Percentiles rank a stretch among this genome's conserved stretches.
phyloP scores from a whole-genome alignment of 305 asterid genomes.

The Fraxinus dipetala region DNA sequence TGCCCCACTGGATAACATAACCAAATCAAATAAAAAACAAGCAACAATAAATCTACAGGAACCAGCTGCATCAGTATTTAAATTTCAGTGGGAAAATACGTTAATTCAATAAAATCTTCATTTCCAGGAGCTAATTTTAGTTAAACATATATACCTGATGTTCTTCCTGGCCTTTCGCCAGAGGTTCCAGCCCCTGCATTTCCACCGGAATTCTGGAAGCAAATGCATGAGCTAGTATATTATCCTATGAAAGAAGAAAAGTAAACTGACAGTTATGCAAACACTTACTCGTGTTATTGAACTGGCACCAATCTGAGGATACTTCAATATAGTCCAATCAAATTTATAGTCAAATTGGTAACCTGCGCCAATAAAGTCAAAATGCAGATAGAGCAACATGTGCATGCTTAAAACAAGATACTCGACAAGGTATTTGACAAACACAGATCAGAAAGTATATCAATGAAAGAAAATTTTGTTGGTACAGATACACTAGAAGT shows the following conservation, averaged over 20 bases:
- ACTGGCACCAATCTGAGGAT: slow-evolving; percentile 84
- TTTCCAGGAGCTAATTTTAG: slow-evolving; percentile 3
- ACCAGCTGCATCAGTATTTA: slow-evolving; percentile 3
- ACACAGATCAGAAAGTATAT: neutral
- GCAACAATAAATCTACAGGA: slow-evolving; percentile 6
- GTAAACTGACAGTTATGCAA: slow-evolving; percentile 16
- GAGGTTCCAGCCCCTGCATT: slow-evolving; percentile 75
- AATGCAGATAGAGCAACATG: slow-evolving; percentile 9
- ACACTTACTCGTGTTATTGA: slow-evolving; percentile 67
- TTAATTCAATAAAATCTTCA: slow-evolving; percentile 8
- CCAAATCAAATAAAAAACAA: slow-evolving; percentile 14
- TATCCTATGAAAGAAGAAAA: slow-evolving; percentile 2
- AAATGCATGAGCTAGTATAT: slow-evolving; percentile 19
- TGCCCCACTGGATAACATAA: slow-evolving; percentile 48
- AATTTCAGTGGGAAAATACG: neutral
- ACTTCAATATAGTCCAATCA: slow-evolving; percentile 90
- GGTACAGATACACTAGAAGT: neutral
- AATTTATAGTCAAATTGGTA: slow-evolving; percentile 90
- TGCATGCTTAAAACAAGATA: slow-evolving; percentile 16
- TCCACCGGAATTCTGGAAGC: slow-evolving; percentile 64
- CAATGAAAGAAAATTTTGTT: slow-evolving; percentile 1
- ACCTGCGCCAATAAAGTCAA: slow-evolving; percentile 46
- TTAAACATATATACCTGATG: slow-evolving; percentile 52
- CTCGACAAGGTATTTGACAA: neutral
- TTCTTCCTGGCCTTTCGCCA: slow-evolving; percentile 73